Conservation (phyloP, 192 early-diverging fungal species). For the Coemansia sp. region DNA sequence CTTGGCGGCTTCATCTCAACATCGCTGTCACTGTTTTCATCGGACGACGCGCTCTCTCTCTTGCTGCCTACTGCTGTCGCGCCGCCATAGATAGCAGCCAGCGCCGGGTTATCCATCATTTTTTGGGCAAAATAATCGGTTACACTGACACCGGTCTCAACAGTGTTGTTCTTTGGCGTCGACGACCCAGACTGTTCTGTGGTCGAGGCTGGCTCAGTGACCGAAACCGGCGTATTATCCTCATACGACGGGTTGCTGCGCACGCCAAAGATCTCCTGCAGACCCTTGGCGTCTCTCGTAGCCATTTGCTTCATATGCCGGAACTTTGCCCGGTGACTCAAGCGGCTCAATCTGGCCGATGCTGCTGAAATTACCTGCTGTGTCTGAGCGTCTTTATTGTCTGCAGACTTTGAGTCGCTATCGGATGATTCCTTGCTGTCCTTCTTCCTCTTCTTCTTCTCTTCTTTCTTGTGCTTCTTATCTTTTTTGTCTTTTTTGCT, state of each 20-base stretch:
- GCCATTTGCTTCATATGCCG: slow-evolving; percentile 53
- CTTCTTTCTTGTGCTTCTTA: slow-evolving; percentile 41
- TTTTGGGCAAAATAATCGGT: slow-evolving; percentile 52
- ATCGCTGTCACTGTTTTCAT: slow-evolving; percentile 14
- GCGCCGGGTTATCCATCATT: slow-evolving; percentile 36
- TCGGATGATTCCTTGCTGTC: slow-evolving; percentile 15
- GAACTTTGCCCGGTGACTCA: slow-evolving; percentile 45
- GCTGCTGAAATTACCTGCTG: slow-evolving; percentile 11
- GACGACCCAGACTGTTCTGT: slow-evolving; percentile 14
- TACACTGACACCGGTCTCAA: slow-evolving; percentile 31
- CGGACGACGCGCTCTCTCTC: not conserved
- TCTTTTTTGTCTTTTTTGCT: slow-evolving; percentile 9
- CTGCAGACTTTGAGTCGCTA: not conserved
- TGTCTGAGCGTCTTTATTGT: not conserved
- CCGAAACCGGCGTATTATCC: slow-evolving; percentile 8
- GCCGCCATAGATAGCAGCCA: slow-evolving; percentile 38
- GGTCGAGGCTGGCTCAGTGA: slow-evolving; percentile 7
- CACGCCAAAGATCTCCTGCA: slow-evolving; percentile 54
- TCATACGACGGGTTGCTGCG: slow-evolving; percentile 21
- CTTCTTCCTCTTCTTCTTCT: slow-evolving; percentile 28
- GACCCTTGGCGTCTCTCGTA: slow-evolving; percentile 39
- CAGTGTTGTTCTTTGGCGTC: slow-evolving; percentile 17
- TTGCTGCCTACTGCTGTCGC: slow-evolving; percentile 2
- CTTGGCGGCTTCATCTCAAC: slow-evolving; percentile 9
- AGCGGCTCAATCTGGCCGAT: slow-evolving; percentile 3